phyloP scores from a whole-genome alignment of 768 basidiomycete genomes.

The Cystobasidium tubakii region DNA sequence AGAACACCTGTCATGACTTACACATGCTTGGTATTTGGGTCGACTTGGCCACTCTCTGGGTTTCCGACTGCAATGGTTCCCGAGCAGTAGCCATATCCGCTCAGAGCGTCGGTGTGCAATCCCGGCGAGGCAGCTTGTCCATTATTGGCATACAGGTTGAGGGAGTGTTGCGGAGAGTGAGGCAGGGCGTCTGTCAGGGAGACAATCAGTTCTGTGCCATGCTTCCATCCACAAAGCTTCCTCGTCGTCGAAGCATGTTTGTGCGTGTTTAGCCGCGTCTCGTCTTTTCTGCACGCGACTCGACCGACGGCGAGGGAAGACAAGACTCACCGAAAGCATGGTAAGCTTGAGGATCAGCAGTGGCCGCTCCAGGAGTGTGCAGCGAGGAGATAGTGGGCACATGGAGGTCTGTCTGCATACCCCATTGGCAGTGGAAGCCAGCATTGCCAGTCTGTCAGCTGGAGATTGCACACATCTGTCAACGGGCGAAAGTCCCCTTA shows the following conservation, averaged over 20 bases:
- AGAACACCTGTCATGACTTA: background rate
- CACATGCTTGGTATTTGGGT: background rate
- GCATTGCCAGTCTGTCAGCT: too few species aligned
- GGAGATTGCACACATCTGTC: too few species aligned
- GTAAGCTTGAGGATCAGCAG: slow-evolving; percentile 11
- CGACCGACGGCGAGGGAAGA: background rate
- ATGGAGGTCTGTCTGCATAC: background rate
- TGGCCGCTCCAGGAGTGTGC: background rate
- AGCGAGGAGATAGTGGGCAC: background rate
- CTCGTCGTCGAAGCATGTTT: background rate
- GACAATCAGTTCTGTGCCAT: background rate
- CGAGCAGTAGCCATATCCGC: background rate
- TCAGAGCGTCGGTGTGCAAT: background rate
- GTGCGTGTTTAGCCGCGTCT: background rate
- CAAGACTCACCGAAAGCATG: slow-evolving; percentile 7
- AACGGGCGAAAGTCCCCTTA: too few species aligned
- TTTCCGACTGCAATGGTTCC: slow-evolving; percentile 9
- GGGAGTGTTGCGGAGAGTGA: slow-evolving; percentile 1
- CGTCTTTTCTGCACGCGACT: background rate
- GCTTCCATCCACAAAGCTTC: background rate
- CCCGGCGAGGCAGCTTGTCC: background rate
- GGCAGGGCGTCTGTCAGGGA: slow-evolving; percentile 5
- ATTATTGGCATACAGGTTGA: slow-evolving; percentile 3
- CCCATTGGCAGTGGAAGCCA: background rate
- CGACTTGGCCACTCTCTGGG: slow-evolving; percentile 1